Conservation (phyloP, 2,329 filamentous ascomycete species). For the Hymenoscyphus repandus region DNA sequence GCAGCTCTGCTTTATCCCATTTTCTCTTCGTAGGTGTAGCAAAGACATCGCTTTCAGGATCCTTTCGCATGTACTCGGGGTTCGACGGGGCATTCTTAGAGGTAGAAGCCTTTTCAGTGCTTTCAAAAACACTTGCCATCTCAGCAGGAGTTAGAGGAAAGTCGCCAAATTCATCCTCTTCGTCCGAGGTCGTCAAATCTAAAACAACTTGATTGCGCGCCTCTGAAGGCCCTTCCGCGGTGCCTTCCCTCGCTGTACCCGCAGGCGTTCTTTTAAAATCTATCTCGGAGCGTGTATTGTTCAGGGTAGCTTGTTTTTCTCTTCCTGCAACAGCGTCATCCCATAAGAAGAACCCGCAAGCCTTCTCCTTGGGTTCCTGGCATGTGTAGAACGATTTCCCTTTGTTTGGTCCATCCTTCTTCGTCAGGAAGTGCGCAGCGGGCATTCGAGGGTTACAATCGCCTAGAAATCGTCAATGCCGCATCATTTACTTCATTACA, state of each 20-base stretch:
- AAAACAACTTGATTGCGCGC: conserved; percentile 16
- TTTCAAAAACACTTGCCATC: conserved; percentile 17
- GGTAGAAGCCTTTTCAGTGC: neutral
- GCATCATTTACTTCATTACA: too few relatives aligned
- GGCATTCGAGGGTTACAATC: conserved; percentile 47
- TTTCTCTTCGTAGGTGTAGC: conserved; percentile 28
- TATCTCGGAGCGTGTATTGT: conserved; percentile 41
- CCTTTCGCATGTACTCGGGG: conserved; percentile 27
- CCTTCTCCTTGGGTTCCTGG: conserved; percentile 38
- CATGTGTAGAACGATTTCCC: conserved; percentile 51
- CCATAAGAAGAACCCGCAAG: conserved; percentile 56
- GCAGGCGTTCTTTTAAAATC: conserved; percentile 10
- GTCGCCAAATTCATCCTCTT: conserved; percentile 26
- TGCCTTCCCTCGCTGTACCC: conserved; percentile 15
- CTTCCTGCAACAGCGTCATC: conserved; percentile 45
- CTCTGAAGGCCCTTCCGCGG: conserved; percentile 10
- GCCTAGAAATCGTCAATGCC: conserved; percentile 30
- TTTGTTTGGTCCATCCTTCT: conserved; percentile 44
- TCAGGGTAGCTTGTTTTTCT: conserved; percentile 39
- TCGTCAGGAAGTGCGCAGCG: conserved; percentile 44
- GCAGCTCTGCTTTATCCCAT: conserved; percentile 20
- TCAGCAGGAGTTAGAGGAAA: conserved; percentile 22
- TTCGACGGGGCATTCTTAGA: neutral
- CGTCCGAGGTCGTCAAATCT: conserved; percentile 1
- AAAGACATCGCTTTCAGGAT: conserved; percentile 13